Conservation (phyloP, 805 yeast species). For the Candida dendrica region DNA sequence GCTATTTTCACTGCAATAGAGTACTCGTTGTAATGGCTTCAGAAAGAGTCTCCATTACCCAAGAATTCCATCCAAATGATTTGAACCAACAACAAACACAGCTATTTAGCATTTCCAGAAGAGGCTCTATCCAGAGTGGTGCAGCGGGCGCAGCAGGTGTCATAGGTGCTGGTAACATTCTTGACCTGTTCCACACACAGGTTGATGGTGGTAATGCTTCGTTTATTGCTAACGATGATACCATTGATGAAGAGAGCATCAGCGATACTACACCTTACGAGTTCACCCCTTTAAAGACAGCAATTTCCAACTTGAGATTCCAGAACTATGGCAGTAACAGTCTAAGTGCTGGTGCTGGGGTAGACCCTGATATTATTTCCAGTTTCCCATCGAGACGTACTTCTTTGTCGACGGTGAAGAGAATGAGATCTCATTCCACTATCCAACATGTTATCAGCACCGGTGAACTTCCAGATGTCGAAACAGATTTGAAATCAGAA, state of each 20-base stretch:
- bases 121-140: slow-evolving; percentile 12
- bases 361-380: neutral
- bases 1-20: too few relatives aligned
- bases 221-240: slow-evolving; percentile 4
- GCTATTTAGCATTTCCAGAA: slow-evolving; percentile 12
- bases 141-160: slow-evolving; percentile 9
- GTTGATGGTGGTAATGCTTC: slow-evolving; percentile 4
- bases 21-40: neutral
- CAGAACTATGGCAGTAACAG: neutral
- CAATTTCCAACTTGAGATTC: slow-evolving; percentile 1
- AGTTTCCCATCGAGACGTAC: slow-evolving; percentile 6
- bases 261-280: neutral
- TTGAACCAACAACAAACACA: slow-evolving; percentile 12
- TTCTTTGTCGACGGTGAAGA: slow-evolving; percentile 18
- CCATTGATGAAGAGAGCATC: neutral
- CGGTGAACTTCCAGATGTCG: slow-evolving; percentile 17
- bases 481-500: slow-evolving; percentile 31
- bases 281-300: slow-evolving; percentile 1
- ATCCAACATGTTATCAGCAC: slow-evolving; percentile 17
- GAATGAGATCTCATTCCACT: slow-evolving; percentile 18
- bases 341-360: slow-evolving; percentile 11
- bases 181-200: slow-evolving; percentile 18
- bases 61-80: slow-evolving; percentile 7
- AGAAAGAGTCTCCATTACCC: neutral
- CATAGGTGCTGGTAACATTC: slow-evolving; percentile 14